These are phyloP conservation scores for Eucalyptus sp. DNA, from an alignment of 345 rosid genomes.

Conservation along the genomic window DNA sequence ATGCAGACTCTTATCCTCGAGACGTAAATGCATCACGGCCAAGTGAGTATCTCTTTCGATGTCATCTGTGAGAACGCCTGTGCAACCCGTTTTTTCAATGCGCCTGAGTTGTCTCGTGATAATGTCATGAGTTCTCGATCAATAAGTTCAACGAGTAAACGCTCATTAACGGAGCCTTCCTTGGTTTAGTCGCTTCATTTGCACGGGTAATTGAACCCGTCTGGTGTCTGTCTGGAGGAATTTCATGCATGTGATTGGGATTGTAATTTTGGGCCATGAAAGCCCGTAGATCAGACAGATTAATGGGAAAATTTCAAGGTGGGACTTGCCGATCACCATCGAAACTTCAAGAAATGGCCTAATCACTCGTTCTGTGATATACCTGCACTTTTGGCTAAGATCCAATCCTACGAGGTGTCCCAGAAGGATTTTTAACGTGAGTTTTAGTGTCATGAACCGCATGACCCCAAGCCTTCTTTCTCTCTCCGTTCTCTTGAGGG, in stretches of 20 bases:
- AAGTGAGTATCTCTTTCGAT: neutral
- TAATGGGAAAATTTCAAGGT: neutral
- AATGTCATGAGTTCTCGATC: neutral
- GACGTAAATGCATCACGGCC: neutral
- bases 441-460: too few species aligned
- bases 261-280: neutral
- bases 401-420: too few species aligned
- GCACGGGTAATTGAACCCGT: neutral
- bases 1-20: neutral
- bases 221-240: neutral
- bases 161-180: neutral
- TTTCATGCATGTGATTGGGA: neutral
- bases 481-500: too few species aligned
- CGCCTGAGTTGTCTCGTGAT: neutral
- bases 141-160: neutral
- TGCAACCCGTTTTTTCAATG: neutral
- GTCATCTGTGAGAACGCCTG: neutral
- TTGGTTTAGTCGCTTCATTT: neutral
- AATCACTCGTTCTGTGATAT: too few species aligned
- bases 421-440: too few species aligned
- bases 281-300: neutral
- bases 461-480: too few species aligned
- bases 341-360: too few species aligned
- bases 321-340: neutral
- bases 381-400: too few species aligned